Evolutionary conservation across 2,329 filamentous ascomycete species (phyloP), one percentile per base, ranked within the genome.

Genomic region (Penicillium sp.): DNA sequence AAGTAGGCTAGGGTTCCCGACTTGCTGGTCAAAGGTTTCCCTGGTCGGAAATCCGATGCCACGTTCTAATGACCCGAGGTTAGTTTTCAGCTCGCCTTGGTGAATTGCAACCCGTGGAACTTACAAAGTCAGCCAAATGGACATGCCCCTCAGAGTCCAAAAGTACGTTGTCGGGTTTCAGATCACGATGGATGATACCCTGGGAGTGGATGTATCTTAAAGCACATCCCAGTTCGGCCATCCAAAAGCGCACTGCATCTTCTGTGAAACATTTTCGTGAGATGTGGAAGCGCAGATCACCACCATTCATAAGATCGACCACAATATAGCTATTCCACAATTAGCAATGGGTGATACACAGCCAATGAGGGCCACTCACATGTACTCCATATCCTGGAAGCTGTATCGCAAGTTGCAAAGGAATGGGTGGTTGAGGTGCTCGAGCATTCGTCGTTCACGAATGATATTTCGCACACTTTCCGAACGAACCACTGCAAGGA

Each of bases 381-480:
- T 88, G 77, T 99, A 99, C 75, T 99, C 94, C 66, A 97, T 92
- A 75, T 99, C 94, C 77, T 99, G 94, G 72, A 99, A 99, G 77
- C 92, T 97, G 78, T 97, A 99, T 67, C 94, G 89, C 80, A 99
- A 79, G 75, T 99, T 99, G 80, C 93, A 97, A 64, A 99, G 89
- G 74, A 97, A 99, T 24, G 93, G 92, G 70, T 99, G 94, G 72
- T 96, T 97, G 67, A 99, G 83, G 73, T 97, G 92, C 77, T 99
- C 92, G 69, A 99, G 84, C 94, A 99, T 99, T 71, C 93, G 87
- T 60, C 94, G 86, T 80, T 99, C 94, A 65, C 94, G 88, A 70
- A 99, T 94, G 64, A 99, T 99, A 73, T 99, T 99, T 68, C 93
- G 89, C 57, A 97, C 94, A 72, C 93, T 97, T 75, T 97, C 94